Evolutionary conservation across 345 rosid genomes (phyloP).

Genomic region (Salix suchowensis): DNA sequence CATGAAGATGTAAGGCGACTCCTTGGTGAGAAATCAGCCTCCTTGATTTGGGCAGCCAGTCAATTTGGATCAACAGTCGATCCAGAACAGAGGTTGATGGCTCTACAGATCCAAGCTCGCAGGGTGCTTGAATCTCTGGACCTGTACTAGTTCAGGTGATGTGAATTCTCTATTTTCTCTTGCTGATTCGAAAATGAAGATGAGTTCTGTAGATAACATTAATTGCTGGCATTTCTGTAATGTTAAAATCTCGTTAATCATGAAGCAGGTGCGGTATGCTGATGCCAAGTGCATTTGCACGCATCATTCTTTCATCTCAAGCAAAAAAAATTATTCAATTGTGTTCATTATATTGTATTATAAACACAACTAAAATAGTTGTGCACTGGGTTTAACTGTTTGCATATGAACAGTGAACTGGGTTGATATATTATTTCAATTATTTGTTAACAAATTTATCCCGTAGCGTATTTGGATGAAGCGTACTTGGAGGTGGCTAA

Average conservation of each 20-base stretch:
- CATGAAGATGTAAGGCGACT: conserved; percentile 82
- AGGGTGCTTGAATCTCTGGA: conserved; percentile 89
- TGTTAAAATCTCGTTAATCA: neutral
- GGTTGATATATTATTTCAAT: too few species aligned
- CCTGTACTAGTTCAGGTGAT: conserved; percentile 15
- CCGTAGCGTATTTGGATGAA: too few species aligned
- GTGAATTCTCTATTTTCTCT: neutral
- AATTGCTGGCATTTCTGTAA: neutral
- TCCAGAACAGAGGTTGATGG: conserved; percentile 78
- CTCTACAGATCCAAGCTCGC: conserved; percentile 86
- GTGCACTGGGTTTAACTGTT: too few species aligned
- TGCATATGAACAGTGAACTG: too few species aligned
- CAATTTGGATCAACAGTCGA: conserved; percentile 83
- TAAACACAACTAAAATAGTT: too few species aligned
- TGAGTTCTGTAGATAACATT: neutral
- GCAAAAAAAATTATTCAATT: too few species aligned
- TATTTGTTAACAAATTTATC: too few species aligned
- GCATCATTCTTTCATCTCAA: neutral
- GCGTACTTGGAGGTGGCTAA: too few species aligned
- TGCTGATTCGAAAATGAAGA: neutral
- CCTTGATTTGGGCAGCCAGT: conserved; percentile 97
- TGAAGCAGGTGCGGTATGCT: neutral
- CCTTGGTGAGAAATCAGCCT: conserved; percentile 89
- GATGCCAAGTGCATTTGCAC: neutral
- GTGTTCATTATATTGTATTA: neutral